A percentile compares a stretch with the other conserved stretches of the same genome.
Conservation (phyloP, 1,284 basidiomycete genomes). For the Cryptococcus sp. region DNA sequence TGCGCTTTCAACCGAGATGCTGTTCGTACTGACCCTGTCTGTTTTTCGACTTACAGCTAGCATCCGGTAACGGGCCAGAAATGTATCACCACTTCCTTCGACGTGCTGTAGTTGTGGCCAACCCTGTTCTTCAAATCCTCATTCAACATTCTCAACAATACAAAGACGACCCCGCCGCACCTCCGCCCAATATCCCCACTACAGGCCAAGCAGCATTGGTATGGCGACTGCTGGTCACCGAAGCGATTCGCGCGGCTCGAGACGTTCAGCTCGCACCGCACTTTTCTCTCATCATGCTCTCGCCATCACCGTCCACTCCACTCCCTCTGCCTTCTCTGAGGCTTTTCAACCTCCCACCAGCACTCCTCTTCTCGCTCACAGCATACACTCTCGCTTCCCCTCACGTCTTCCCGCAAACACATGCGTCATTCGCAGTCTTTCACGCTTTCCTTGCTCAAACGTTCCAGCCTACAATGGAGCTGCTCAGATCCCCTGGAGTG, state of each 20-base stretch:
- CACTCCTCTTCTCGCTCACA: constrained; percentile 45
- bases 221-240: constrained; percentile 50
- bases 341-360: constrained; percentile 45
- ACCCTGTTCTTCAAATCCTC: constrained; percentile 48
- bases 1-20: background rate
- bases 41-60: constrained; percentile 62
- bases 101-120: constrained; percentile 75
- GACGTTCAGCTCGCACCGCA: constrained; percentile 51
- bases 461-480: constrained; percentile 43
- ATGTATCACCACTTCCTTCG: constrained; percentile 95
- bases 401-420: constrained; percentile 41
- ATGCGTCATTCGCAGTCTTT: constrained; percentile 40
- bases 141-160: constrained; percentile 46
- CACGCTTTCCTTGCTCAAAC: constrained; percentile 42
- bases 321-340: constrained; percentile 48
- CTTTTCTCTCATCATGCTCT: constrained; percentile 51
- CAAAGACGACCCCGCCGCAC: constrained; percentile 45
- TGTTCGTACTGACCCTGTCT: background rate
- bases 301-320: constrained; percentile 42
- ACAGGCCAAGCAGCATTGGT: constrained; percentile 42
- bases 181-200: constrained; percentile 43
- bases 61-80: constrained; percentile 90
- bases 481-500: constrained; percentile 35
- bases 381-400: constrained; percentile 49
- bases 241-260: constrained; percentile 47